Evolutionary conservation across 805 yeast genomes (phyloP).

Genomic region (Wickerhamiella kazuoi): DNA sequence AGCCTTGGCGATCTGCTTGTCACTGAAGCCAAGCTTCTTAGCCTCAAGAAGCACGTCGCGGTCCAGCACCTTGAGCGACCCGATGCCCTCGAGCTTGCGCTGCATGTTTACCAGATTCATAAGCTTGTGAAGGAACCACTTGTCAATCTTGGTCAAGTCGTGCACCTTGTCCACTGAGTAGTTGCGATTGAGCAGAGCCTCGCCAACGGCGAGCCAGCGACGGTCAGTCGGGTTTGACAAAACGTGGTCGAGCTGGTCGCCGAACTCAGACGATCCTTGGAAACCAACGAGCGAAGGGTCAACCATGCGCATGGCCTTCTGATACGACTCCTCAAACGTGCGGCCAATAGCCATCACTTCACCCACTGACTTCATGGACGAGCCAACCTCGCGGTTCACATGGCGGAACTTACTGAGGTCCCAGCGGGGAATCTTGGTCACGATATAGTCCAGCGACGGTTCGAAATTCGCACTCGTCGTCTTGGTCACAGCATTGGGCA

Average conservation of each 20-base stretch:
- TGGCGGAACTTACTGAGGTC: constrained; percentile 90
- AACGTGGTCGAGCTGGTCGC: constrained; percentile 74
- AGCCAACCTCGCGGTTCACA: constrained; percentile 83
- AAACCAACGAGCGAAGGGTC: constrained; percentile 92
- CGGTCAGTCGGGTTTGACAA: constrained; percentile 92
- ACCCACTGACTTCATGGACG: constrained; percentile 97
- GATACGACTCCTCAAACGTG: constrained; percentile 92
- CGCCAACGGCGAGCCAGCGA: constrained; percentile 95
- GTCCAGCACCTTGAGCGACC: constrained; percentile 36
- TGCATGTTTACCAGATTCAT: constrained; percentile 83
- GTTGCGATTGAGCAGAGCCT: constrained; percentile 80
- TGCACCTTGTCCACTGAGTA: constrained; percentile 86
- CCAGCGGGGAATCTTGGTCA: constrained; percentile 97
- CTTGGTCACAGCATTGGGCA: constrained; percentile 92
- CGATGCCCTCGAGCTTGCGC: constrained; percentile 23
- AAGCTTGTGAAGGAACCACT: constrained; percentile 87
- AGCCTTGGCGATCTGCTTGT: constrained; percentile 72
- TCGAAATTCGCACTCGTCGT: constrained; percentile 93
- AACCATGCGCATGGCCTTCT: constrained; percentile 82
- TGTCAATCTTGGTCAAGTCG: constrained; percentile 80
- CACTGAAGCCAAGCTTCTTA: constrained; percentile 89
- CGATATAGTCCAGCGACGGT: constrained; percentile 92
- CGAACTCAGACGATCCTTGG: constrained; percentile 55
- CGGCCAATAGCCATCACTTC: constrained; percentile 99
- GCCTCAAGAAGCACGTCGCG: constrained; percentile 45